A percentile compares a stretch with the other conserved stretches of the same genome.
phyloP scores from a whole-genome alignment of 164 flowering plant species.

The Tetracentron sinense region DNA sequence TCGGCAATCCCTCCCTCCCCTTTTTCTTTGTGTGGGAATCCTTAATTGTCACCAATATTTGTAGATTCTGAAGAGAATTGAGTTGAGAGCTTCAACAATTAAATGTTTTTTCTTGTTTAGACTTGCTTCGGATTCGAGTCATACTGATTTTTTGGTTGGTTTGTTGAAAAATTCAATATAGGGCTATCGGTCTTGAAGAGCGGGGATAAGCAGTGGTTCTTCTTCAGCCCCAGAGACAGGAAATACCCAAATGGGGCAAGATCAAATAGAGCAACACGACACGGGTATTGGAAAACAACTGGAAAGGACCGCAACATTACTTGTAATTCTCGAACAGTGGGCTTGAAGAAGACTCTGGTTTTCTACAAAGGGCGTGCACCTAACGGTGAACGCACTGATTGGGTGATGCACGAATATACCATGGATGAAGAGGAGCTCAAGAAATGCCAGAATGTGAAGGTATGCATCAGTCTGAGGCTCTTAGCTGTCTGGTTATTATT shows the following conservation, averaged over 20 bases:
- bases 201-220: slow-evolving; percentile 93
- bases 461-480: no score
- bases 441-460: slow-evolving; percentile 58
- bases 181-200: slow-evolving; percentile 49
- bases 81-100: no score
- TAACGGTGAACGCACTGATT: slow-evolving; percentile 73
- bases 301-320: slow-evolving; percentile 77
- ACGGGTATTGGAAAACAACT: slow-evolving; percentile 96
- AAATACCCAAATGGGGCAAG: slow-evolving; percentile 84
- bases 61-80: no score
- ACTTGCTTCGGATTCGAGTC: no score
- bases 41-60: no score
- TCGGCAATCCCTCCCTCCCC: no score
- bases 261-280: slow-evolving; percentile 69
- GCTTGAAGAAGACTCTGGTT: slow-evolving; percentile 81
- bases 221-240: slow-evolving; percentile 82
- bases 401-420: slow-evolving; percentile 98
- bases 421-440: slow-evolving; percentile 85
- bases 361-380: slow-evolving; percentile 90
- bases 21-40: no score
- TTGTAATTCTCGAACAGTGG: slow-evolving; percentile 56
- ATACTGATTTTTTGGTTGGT: neutral
- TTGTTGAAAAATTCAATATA: slow-evolving; percentile 11
- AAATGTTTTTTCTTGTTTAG: no score
- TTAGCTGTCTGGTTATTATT: no score